Evolutionary conservation across 1,139 yeast species (phyloP).

Genomic region (Scheffersomyces parashehatae): DNA sequence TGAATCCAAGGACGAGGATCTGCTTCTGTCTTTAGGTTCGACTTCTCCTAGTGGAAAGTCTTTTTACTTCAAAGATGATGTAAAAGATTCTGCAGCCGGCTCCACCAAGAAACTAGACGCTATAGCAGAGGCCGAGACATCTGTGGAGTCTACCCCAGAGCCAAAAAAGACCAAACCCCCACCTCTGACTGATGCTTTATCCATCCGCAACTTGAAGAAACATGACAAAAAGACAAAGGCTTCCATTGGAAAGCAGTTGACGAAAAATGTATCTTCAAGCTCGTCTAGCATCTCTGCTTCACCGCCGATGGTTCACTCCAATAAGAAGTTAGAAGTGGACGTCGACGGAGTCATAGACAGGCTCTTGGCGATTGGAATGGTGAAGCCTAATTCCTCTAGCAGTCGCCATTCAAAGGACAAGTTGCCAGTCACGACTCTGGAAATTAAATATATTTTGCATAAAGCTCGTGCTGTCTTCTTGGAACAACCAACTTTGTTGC

Average conservation of each 20-base stretch:
- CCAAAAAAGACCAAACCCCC: constrained; percentile 11
- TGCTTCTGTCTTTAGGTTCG: constrained; percentile 41
- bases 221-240: constrained; percentile 8
- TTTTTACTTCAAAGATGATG: constrained; percentile 11
- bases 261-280: constrained; percentile 13
- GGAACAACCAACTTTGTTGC: constrained; percentile 74
- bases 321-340: constrained; percentile 34
- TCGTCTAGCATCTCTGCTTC: constrained; percentile 25
- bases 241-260: constrained; percentile 9
- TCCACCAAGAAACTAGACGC: constrained; percentile 36
- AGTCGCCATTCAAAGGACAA: constrained; percentile 38
- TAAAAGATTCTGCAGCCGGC: constrained; percentile 8
- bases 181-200: constrained; percentile 4
- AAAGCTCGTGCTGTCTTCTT: constrained; percentile 69
- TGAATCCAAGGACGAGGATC: constrained; percentile 36
- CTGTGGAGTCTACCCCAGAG: constrained; percentile 39
- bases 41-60: constrained; percentile 14
- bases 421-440: constrained; percentile 49
- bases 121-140: constrained; percentile 44
- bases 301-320: constrained; percentile 26
- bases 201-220: constrained; percentile 14
- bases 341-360: constrained; percentile 58
- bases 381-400: constrained; percentile 13
- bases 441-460: constrained; percentile 64
- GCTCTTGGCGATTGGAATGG: constrained; percentile 47